phyloP scores from a whole-genome alignment of 371 early-diverging fungal genomes.

The Mucor saturninus region DNA sequence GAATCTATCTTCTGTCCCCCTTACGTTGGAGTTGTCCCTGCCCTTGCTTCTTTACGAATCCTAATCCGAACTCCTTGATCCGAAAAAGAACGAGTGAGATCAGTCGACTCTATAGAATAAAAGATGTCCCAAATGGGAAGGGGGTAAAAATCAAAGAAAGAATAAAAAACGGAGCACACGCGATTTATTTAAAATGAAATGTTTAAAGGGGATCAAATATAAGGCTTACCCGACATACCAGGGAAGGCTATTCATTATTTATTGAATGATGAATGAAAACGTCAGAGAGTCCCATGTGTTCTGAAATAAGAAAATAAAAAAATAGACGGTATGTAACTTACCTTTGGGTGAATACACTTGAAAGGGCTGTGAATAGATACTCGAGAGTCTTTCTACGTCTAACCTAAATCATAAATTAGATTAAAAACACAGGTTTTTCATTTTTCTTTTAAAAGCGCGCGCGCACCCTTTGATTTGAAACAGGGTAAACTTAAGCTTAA shows the following conservation, averaged over 20 bases:
- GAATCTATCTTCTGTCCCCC: neutral
- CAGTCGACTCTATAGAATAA: slow-evolving; percentile 29
- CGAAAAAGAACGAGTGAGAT: slow-evolving; percentile 35
- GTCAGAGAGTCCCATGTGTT: too few relatives aligned
- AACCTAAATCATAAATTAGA: slow-evolving; percentile 18
- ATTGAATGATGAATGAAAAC: too few relatives aligned
- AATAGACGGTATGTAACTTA: slow-evolving; percentile 22
- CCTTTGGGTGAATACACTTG: slow-evolving; percentile 87
- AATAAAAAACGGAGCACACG: too few relatives aligned
- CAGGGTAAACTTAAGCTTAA: slow-evolving; percentile 87
- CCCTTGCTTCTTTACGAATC: slow-evolving; percentile 31
- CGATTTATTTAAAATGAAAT: too few relatives aligned
- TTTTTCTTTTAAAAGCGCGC: neutral
- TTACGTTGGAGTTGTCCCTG: slow-evolving; percentile 11
- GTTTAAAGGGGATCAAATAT: neutral
- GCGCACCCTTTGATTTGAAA: slow-evolving; percentile 81
- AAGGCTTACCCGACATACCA: slow-evolving; percentile 75
- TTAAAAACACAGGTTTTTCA: neutral
- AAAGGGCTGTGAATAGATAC: slow-evolving; percentile 61
- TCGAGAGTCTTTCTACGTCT: slow-evolving; percentile 34
- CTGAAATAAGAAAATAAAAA: slow-evolving; percentile 41
- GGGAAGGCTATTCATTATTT: slow-evolving; percentile 76
- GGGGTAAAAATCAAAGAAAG: too few relatives aligned
- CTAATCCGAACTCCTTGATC: slow-evolving; percentile 39
- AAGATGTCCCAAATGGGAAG: too few relatives aligned